phyloP scores from a whole-genome alignment of 345 rosid genomes.

The Punica granatum region DNA sequence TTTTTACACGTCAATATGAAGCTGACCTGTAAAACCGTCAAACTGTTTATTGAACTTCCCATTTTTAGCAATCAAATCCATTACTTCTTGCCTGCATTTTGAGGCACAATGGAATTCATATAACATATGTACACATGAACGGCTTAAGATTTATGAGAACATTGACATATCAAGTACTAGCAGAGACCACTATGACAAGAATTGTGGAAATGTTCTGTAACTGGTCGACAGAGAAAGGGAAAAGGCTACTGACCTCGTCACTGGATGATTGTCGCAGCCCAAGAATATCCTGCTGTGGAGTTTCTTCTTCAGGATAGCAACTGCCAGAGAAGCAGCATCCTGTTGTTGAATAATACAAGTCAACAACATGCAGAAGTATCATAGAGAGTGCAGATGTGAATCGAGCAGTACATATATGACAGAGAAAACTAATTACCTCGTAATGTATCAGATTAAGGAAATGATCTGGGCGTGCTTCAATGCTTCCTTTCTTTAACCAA shows the following conservation, averaged over 20 bases:
- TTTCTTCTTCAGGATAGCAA: constrained; percentile 80
- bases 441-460: constrained; percentile 89
- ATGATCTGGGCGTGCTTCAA: constrained; percentile 79
- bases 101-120: not conserved
- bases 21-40: constrained; percentile 63
- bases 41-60: constrained; percentile 69
- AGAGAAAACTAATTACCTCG: constrained; percentile 46
- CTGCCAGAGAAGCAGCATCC: constrained; percentile 89
- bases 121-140: not conserved
- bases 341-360: constrained; percentile 13
- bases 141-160: too few species aligned
- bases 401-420: not conserved
- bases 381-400: not conserved
- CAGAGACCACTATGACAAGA: not conserved
- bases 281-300: constrained; percentile 54
- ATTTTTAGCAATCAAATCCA: constrained; percentile 74
- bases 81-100: constrained; percentile 69
- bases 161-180: not conserved
- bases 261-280: constrained; percentile 81
- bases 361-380: not conserved
- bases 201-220: not conserved
- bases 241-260: constrained; percentile 1
- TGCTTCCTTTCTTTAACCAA: constrained; percentile 69
- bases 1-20: not conserved
- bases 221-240: not conserved